Evolutionary conservation across 2,329 filamentous ascomycete species (phyloP), one percentile per base, ranked within the genome.

Genomic region (Colletotrichum sp.): DNA sequence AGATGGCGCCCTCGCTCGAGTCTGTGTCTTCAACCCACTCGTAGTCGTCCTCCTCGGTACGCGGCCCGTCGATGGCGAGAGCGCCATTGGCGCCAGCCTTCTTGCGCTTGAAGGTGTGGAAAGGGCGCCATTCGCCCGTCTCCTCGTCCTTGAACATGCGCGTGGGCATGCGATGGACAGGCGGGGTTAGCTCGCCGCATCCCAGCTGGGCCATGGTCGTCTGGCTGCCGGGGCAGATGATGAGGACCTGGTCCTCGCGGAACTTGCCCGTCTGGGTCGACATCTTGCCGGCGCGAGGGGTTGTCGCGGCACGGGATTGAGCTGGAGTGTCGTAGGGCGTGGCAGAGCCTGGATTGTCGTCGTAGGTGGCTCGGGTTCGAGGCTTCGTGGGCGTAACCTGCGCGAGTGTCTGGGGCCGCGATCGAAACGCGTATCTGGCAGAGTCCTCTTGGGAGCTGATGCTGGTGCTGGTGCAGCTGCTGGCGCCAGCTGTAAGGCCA

Each of bases 91-190:
- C 59, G 62, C 78, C 78, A 34, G 85, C 83, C 87, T 89, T 93
- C 83, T 87, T 91, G 79, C 89, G 89, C 85, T 89, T 93, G 70
- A 93, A 94, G 30, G 97, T 94, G 81, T 95, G 93, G 81, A 95
- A 94, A 3, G 96, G 96, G 81, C 88, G 84, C 87, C 89, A 92
- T 36, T 96, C 94, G 82, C 92, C 96, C 82, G 94, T 93, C 75
- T 95, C 95, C 70, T 91, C 90, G 82, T 98, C 96, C 79, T 93
- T 92, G 69, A 99, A 99, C 96, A 99, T 98, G 87, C 97, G 94
- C 85, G 96, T 98, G 36, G 95, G 93, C 79, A 99, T 91, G 79
- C 96, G 95, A 84, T 95, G 92, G 77, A 93, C 91, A n/a, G 97
- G 95, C 59, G 96, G 96, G 44, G 96, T 98, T 84, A 99, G 93